Evolutionary conservation across 106 monocot species (phyloP), one percentile per base, ranked within the genome.

Genomic region (Chionographis japonica): DNA sequence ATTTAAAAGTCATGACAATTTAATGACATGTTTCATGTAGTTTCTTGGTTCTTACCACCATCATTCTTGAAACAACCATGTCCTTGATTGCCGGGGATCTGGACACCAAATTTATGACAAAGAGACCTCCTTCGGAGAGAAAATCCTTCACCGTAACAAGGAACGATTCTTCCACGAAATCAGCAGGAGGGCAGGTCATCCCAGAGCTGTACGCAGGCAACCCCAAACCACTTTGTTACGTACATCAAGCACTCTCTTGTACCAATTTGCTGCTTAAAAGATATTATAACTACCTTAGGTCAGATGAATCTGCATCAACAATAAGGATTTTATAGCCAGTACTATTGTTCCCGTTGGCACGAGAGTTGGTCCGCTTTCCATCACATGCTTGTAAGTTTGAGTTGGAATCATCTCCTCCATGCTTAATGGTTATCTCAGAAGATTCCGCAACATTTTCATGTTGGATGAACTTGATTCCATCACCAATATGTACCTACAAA

Each of bases 301-400:
- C 95, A 69, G 92, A 89, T 67, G 92, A 89, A 83, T 97, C 95
- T 37, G 89, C 92, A 80, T 97, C 95, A 69, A 97, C 51, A 58
- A 92, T 84, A 37, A 97, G 69, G 73, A 97, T 85, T 65, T 79
- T 89, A 9, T 72, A 52, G 27, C 37, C 62, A 62, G 13, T 27
- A 71, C 41, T 52, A 1, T 61, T 58, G 18, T 56, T 71, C 11
- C 70, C 73, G 73, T 69, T 79, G 18, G 58, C 27, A 41, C 37
- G 40, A 59, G 80, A 65, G 4, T 65, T 14, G 3, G 40, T 38
- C 36, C 2, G 42, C 40, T 19, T 41, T 56, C 63, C 59, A 71
- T 65, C 39, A 13, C 9, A 11, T 56, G 11, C 13, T 46, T 49
- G 37, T 58, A 37, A 3, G 5, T 52, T 4, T n/a, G 41, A 37